These are phyloP conservation scores for Truncatella angustata DNA, from an alignment of 2,329 filamentous ascomycete species.

Conservation along the genomic window DNA sequence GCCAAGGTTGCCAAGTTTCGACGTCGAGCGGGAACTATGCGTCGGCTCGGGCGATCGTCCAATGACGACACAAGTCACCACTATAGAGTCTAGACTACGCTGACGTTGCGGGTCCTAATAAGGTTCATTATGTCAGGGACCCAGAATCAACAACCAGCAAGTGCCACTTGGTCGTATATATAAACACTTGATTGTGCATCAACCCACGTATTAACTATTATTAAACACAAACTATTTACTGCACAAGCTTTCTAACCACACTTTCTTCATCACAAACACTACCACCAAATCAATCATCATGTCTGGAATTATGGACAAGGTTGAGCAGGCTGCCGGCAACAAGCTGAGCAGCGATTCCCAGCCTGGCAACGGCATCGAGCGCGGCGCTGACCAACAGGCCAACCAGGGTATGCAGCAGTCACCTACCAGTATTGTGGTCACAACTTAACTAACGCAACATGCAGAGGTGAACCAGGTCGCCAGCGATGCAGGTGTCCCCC, in stretches of 20 bases:
- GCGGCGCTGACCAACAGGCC: constrained; percentile 13
- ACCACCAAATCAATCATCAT: neutral
- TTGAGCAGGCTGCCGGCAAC: constrained; percentile 6
- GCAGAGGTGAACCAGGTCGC: constrained; percentile 16
- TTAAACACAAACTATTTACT: neutral
- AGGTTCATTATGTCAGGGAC: neutral
- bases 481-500: constrained; percentile 14
- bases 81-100: neutral
- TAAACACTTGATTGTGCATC: neutral
- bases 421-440: neutral
- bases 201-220: neutral
- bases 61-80: neutral
- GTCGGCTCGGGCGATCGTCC: neutral
- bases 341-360: constrained; percentile 17
- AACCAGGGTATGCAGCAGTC: constrained; percentile 13
- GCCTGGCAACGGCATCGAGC: constrained; percentile 17
- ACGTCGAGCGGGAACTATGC: neutral
- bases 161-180: neutral
- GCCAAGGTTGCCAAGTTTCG: constrained; percentile 5
- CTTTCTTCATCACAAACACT: neutral
- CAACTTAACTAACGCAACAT: neutral
- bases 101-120: neutral
- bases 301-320: constrained; percentile 5
- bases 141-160: no score
- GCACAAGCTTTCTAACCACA: neutral